These are phyloP conservation scores for Ensete ventricosum DNA, from an alignment of 176 grass and related monocot genomes.

Conservation along the genomic window DNA sequence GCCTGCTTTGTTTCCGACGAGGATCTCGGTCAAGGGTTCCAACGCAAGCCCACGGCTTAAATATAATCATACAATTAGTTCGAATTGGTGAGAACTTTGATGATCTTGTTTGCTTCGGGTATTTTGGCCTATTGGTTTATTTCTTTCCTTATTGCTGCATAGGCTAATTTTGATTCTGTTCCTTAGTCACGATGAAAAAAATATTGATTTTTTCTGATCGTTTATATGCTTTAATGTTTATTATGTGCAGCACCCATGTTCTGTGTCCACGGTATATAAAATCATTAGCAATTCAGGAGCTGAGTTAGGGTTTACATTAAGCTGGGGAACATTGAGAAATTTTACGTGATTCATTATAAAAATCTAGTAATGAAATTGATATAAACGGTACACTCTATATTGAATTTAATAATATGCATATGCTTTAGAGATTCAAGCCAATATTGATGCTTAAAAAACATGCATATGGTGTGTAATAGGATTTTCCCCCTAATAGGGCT, in stretches of 20 bases:
- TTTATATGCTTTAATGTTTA: too few relatives aligned
- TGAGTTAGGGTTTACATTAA: not conserved
- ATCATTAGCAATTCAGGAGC: not conserved
- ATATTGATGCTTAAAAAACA: not conserved
- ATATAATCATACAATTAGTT: not conserved
- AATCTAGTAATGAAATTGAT: too few relatives aligned
- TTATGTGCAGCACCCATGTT: too few relatives aligned
- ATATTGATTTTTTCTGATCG: too few relatives aligned
- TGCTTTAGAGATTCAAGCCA: not conserved
- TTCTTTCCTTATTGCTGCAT: not conserved
- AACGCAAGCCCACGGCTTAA: conserved; percentile 56
- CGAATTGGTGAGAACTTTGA: not conserved
- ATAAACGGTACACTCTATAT: too few relatives aligned
- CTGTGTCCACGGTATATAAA: not conserved
- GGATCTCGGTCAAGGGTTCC: conserved; percentile 38
- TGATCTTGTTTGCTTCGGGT: not conserved
- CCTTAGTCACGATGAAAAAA: not conserved
- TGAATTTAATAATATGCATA: not conserved
- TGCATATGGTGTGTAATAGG: too few relatives aligned
- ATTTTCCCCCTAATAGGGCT: too few relatives aligned
- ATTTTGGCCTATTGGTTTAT: not conserved
- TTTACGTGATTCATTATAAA: not conserved
- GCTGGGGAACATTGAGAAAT: not conserved
- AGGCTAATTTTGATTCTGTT: not conserved
- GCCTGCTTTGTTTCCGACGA: conserved; percentile 43